These are phyloP conservation scores for Vaccinium vitisidaea DNA, from an alignment of 148 eudicot species.

Conservation along the genomic window DNA sequence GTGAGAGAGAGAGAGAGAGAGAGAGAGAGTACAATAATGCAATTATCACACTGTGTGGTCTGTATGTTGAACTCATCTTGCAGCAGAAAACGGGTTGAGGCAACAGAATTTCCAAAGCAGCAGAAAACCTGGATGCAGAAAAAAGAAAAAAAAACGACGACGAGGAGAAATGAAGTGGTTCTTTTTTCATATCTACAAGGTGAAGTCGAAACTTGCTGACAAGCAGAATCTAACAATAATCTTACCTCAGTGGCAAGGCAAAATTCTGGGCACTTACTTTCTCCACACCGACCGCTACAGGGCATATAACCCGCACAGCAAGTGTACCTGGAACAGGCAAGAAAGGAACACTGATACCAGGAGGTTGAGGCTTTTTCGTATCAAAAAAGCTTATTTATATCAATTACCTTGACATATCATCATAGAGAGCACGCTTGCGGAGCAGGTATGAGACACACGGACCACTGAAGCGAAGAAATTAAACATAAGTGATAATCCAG, in stretches of 20 bases:
- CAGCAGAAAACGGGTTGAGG: conserved; percentile 87
- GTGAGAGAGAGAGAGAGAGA: conserved; percentile 29
- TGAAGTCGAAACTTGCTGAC: neutral
- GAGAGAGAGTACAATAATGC: conserved; percentile 81
- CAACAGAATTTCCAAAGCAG: conserved; percentile 87
- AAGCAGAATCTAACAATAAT: conserved; percentile 7
- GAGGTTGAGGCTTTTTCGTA: neutral
- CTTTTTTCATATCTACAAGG: neutral
- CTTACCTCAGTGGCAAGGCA: conserved; percentile 92
- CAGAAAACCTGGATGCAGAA: conserved; percentile 49
- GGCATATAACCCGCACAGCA: conserved; percentile 99
- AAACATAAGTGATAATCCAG: neutral
- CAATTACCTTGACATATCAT: conserved; percentile 88
- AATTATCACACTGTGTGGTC: conserved; percentile 81
- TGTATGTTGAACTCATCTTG: conserved; percentile 98
- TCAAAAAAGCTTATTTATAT: neutral
- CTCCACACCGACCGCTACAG: conserved; percentile 94
- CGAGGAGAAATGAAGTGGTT: neutral
- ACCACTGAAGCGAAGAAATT: conserved; percentile 42
- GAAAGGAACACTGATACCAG: conserved; percentile 4
- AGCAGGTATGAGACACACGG: conserved; percentile 90
- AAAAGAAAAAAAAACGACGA: neutral
- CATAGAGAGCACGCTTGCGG: conserved; percentile 92
- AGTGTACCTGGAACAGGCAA: conserved; percentile 45
- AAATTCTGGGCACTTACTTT: conserved; percentile 72